Percentiles rank a stretch among this genome's conserved stretches.
Conservation (phyloP, 441 rosid genomes). For the Pelargonium myrrhifolium region DNA sequence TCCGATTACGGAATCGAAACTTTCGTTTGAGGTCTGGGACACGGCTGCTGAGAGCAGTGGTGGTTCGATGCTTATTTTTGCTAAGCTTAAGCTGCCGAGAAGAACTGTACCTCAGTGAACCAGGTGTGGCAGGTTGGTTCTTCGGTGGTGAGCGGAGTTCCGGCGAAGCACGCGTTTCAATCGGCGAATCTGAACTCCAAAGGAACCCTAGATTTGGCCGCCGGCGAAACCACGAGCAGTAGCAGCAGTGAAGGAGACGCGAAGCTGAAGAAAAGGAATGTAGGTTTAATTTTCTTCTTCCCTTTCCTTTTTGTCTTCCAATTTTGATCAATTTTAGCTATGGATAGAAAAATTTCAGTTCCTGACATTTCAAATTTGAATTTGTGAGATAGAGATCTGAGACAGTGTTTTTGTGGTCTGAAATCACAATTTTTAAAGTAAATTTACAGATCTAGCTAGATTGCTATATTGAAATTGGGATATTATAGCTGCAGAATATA, state of each 20-base stretch:
- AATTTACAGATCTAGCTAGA: too few relatives aligned
- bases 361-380: not conserved
- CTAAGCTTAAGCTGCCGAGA: conserved; percentile 38
- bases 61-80: conserved; percentile 35
- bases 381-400: not conserved
- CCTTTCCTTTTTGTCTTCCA: not conserved
- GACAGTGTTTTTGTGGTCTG: not conserved
- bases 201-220: conserved; percentile 29
- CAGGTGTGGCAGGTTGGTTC: conserved; percentile 63
- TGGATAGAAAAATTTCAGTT: not conserved
- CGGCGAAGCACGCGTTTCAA: conserved; percentile 32
- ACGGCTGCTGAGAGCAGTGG: conserved; percentile 29
- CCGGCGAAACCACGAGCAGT: conserved; percentile 14
- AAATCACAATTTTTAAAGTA: not conserved
- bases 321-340: not conserved
- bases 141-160: conserved; percentile 17
- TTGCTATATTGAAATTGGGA: too few relatives aligned
- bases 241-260: conserved; percentile 18
- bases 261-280: conserved; percentile 40
- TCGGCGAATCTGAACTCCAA: conserved; percentile 30
- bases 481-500: too few relatives aligned
- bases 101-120: conserved; percentile 34
- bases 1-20: conserved; percentile 24
- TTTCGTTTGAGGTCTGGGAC: conserved; percentile 50
- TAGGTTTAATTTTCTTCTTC: conserved; percentile 19